phyloP scores from a whole-genome alignment of 2,329 filamentous ascomycete genomes.

The Aciculosporium take region DNA sequence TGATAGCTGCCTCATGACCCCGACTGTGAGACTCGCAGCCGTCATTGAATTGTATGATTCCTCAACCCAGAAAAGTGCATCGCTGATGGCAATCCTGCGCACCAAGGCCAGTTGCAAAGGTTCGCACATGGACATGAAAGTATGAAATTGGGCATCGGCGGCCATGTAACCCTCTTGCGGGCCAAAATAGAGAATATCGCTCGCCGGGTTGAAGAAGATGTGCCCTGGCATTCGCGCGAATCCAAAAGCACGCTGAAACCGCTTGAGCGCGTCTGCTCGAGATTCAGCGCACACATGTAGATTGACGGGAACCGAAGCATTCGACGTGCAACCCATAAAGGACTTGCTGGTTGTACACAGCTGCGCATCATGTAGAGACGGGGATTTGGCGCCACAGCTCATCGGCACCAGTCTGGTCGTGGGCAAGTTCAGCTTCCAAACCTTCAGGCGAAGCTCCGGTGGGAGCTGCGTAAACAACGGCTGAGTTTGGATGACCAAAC shows the following conservation, averaged over 20 bases:
- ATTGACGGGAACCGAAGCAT: constrained; percentile 27
- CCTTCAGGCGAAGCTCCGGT: constrained; percentile 30
- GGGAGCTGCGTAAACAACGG: constrained; percentile 28
- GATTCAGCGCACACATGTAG: constrained; percentile 33
- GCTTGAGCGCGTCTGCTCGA: constrained; percentile 27
- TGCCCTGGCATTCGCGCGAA: constrained; percentile 26
- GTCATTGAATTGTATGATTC: constrained; percentile 22
- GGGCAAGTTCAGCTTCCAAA: constrained; percentile 32
- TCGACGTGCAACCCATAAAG: constrained; percentile 25
- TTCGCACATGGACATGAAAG: constrained; percentile 28
- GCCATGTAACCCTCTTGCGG: constrained; percentile 30
- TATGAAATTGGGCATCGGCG: constrained; percentile 29
- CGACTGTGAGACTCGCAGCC: constrained; percentile 25
- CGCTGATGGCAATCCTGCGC: constrained; percentile 30
- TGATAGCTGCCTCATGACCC: constrained; percentile 25
- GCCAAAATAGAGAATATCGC: constrained; percentile 35
- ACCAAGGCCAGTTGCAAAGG: constrained; percentile 26
- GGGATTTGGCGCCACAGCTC: constrained; percentile 22
- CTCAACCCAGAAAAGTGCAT: constrained; percentile 27
- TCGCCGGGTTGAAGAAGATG: constrained; percentile 26
- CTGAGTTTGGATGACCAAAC: constrained; percentile 14
- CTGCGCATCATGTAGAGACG: constrained; percentile 10
- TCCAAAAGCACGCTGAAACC: constrained; percentile 27
- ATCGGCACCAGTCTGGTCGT: constrained; percentile 29
- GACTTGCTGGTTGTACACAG: constrained; percentile 8